Conservation (phyloP, 2,329 filamentous ascomycete genomes). For the Penicillium griseofulvum region DNA sequence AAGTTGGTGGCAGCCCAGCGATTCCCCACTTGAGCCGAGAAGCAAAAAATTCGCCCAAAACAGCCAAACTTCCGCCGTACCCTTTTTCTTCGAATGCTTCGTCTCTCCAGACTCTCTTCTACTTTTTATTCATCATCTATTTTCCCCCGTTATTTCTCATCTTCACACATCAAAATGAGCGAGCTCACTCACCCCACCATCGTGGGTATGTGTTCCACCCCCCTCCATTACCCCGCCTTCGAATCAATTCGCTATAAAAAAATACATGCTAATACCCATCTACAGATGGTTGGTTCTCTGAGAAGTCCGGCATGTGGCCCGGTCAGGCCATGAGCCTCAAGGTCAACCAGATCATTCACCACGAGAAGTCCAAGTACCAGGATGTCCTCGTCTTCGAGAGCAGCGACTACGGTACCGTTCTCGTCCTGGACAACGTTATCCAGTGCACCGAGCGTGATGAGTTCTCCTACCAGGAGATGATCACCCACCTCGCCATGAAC, state of each 20-base stretch:
- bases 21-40: slow-evolving; percentile 19
- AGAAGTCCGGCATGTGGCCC: slow-evolving; percentile 98
- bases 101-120: slow-evolving; percentile 21
- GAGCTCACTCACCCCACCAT: slow-evolving; percentile 74
- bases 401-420: slow-evolving; percentile 90
- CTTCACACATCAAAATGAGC: slow-evolving; percentile 54
- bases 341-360: slow-evolving; percentile 96
- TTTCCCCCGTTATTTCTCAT: slow-evolving; percentile 17
- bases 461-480: slow-evolving; percentile 99
- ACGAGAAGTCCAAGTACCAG: slow-evolving; percentile 99
- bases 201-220: slow-evolving; percentile 56
- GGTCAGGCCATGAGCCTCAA: slow-evolving; percentile 98
- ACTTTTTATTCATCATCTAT: slow-evolving; percentile 14
- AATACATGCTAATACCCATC: slow-evolving; percentile 14
- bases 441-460: slow-evolving; percentile 98
- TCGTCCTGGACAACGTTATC: slow-evolving; percentile 98
- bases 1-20: slow-evolving; percentile 6
- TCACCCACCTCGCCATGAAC: slow-evolving; percentile 97
- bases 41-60: slow-evolving; percentile 23
- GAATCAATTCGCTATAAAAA: background rate
- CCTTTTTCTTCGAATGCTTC: slow-evolving; percentile 25
- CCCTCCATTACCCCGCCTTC: slow-evolving; percentile 18
- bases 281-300: slow-evolving; percentile 98
- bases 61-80: slow-evolving; percentile 26
- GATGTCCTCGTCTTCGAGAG: slow-evolving; percentile 99